Base-by-base conservation (phyloP, 805 yeast genomes). In the Saccharomyces eubayanus region DNA sequence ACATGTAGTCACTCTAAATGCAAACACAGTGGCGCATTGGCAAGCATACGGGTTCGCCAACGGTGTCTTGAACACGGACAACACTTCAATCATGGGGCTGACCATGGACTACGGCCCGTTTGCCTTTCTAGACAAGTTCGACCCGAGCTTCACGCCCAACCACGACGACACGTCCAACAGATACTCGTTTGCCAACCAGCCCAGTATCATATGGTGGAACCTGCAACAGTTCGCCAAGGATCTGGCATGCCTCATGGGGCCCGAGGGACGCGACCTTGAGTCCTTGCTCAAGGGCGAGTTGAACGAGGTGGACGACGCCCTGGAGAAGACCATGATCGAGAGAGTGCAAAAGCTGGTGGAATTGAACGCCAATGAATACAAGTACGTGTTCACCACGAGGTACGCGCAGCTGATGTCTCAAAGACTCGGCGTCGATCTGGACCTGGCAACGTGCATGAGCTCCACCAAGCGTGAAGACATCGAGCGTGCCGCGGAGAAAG, bases 21-120 rank as follows among this genome's bases (percentile, higher is more conserved):
- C 97, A 0, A 68, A 73, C 49, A 78, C 87, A 16, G 84, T 87
- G 1, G 96, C 96, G 1, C 75, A 79, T 59, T 89, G 96, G 89
- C 97, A 92, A 66, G 79, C 86, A 0, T 92, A 90, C 69, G 98
- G 97, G 2, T 91, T 92, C 63, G 69, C 91, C 60, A 94, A 92
- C 64, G 99, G 99, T 12, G 98, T 94, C 4, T 73, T 94, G 53
- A 92, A 92, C 67, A 91, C 98, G 0, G 99, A 92, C 65, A 92
- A 92, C 65, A 89, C 97, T 0, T 88, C 96, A 0, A 77, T 92
- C n/a, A 64, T 85, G 47, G 99, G 99, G 0, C 73, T 90, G 10
- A 81, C 96, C 0, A 80, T 94, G 69, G 99, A 92, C 69, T 94
- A 85, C 69, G 99, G 98, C 2, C 98, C 99, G 0, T 94, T 88